These are phyloP conservation scores for Laetiporus sulphureus DNA, from an alignment of 1,284 basidiomycete species.

Conservation along the genomic window DNA sequence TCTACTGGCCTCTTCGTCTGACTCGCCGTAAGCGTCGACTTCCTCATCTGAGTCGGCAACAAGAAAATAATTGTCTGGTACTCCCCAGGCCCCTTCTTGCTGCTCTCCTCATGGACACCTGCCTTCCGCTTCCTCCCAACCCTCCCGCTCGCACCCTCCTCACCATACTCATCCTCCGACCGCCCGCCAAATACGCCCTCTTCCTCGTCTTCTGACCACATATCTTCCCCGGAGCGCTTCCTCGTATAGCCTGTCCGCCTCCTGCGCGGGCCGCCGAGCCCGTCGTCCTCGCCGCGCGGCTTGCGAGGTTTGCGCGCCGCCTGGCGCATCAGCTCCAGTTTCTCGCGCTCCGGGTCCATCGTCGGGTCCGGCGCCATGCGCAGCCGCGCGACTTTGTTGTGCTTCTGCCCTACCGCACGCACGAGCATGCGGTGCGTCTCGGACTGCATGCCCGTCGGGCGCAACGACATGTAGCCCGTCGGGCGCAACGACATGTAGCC, in stretches of 20 bases:
- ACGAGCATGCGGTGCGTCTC: constrained; percentile 87
- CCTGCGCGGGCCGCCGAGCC: constrained; percentile 37
- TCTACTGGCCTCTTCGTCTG: constrained; percentile 26
- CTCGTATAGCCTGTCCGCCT: constrained; percentile 28
- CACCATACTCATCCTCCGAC: constrained; percentile 44
- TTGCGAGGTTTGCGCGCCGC: constrained; percentile 57
- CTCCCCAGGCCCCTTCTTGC: constrained; percentile 44
- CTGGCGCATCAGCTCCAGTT: constrained; percentile 60
- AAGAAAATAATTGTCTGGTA: constrained; percentile 80
- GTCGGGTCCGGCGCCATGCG: constrained; percentile 73
- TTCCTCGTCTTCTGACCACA: constrained; percentile 42
- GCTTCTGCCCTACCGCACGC: constrained; percentile 78
- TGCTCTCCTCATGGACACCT: constrained; percentile 39
- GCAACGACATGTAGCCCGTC: constrained; percentile 78
- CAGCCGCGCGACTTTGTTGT: constrained; percentile 71
- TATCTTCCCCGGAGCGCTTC: constrained; percentile 29
- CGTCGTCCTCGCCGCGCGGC: constrained; percentile 40
- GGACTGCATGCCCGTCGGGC: constrained; percentile 85
- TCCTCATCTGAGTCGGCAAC: constrained; percentile 74
- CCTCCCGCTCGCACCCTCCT: constrained; percentile 23
- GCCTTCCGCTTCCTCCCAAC: constrained; percentile 33
- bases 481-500: constrained; percentile 82
- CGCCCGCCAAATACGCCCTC: constrained; percentile 48
- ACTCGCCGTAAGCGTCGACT: constrained; percentile 28
- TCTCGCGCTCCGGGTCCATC: constrained; percentile 67